phyloP scores from a whole-genome alignment of 768 basidiomycete genomes.

The Leccinum truebloodii region DNA sequence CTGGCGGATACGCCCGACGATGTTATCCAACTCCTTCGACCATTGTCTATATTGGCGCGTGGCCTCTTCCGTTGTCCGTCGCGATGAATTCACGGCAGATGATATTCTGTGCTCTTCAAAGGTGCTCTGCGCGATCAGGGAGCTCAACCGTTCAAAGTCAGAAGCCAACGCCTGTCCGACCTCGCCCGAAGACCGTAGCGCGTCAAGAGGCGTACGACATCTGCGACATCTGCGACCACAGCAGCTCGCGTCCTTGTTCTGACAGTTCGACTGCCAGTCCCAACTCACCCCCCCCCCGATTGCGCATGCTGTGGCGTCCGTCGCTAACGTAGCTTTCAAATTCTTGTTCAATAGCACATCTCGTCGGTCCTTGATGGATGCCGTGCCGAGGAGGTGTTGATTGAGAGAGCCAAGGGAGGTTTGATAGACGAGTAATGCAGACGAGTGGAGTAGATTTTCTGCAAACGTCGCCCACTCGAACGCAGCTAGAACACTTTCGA shows the following conservation, averaged over 20 bases:
- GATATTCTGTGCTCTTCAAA: neutral
- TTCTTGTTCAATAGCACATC: constrained; percentile 5
- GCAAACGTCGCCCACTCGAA: constrained; percentile 20
- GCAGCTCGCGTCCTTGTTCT: constrained; percentile 31
- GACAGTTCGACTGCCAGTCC: constrained; percentile 36
- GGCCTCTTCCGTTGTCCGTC: constrained; percentile 14
- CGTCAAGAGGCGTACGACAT: constrained; percentile 28
- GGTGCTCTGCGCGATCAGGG: constrained; percentile 11
- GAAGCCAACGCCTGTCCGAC: constrained; percentile 23
- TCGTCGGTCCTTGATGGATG: constrained; percentile 22
- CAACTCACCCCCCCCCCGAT: constrained; percentile 16
- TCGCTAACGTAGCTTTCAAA: constrained; percentile 15
- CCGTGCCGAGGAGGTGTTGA: constrained; percentile 17
- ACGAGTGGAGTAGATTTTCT: constrained; percentile 12
- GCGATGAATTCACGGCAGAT: neutral
- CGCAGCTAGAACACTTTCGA: constrained; percentile 7
- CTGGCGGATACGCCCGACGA: constrained; percentile 24
- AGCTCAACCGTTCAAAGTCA: constrained; percentile 25
- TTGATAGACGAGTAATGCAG: constrained; percentile 26
- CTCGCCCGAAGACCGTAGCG: constrained; percentile 15
- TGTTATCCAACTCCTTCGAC: constrained; percentile 20
- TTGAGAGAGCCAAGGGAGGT: constrained; percentile 18
- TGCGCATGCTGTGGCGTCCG: constrained; percentile 30
- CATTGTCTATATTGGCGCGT: constrained; percentile 17
- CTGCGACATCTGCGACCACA: constrained; percentile 33